Base-by-base conservation (phyloP, 495 filamentous ascomycete genomes). In the Apiosordaria backusii region DNA sequence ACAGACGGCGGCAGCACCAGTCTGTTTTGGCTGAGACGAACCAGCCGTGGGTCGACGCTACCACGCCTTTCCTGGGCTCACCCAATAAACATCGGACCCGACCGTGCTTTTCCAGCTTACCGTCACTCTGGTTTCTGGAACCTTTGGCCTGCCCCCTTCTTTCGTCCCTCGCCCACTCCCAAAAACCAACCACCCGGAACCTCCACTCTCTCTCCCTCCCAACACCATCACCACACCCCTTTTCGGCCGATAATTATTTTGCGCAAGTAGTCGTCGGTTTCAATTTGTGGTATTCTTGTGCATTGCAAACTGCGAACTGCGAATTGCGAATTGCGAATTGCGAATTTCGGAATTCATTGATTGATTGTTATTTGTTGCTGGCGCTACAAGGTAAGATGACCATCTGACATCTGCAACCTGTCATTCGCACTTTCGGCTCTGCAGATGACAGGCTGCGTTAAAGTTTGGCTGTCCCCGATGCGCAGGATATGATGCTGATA, bases 101-200 rank as follows among this genome's bases (percentile, higher is more conserved):
- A 67, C 71, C 65, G 67, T 63, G 67, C 68, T 57, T 68, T 57
- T 69, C 59, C 53, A 60, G 67, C 63, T 40, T 63, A 66, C 72
- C 74, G 68, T 72, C 72, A 63, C 67, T 74, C 65, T 72, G 74
- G 74, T 75, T 74, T 74, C 72, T 74, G 72, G 73, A 68, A 75
- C 62, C 68, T 35, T 67, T 69, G 65, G 69, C 66, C 67, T 61
- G 19, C 52, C 35, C 63, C 61, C 58, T 68, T 50, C 62, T 63
- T 19, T 61, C 61, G 53, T 68, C 52, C 60, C 60, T 19, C 66
- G 25, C 18, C 67, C 65, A 64, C 19, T 40, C 60, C 62, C 63
- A 67, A 9, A 22, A 57, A 59, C 10, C 66, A 21, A 57, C 59
- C 65, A 58, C 35, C 61, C 23, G n/a, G n/a, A n/a, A n/a, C 15